A percentile compares a stretch with the other conserved stretches of the same genome.
Evolutionary conservation across 2,329 filamentous ascomycete genomes (phyloP).

Genomic region (Exophiala xenobiotica): DNA sequence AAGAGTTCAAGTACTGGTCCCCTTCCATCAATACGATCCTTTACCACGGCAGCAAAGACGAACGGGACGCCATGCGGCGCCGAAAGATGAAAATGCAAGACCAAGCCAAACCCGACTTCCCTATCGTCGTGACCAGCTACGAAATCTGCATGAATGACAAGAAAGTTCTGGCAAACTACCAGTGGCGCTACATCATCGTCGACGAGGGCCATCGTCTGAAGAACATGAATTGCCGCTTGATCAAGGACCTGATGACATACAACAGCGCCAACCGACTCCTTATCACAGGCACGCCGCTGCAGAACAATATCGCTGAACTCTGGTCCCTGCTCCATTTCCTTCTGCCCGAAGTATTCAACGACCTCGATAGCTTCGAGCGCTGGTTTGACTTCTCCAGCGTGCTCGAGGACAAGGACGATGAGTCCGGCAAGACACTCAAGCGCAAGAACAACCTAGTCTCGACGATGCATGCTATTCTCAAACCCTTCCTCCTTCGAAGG

Average conservation of each 20-base stretch:
- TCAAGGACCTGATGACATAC: slow-evolving; percentile 84
- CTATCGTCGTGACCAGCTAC: slow-evolving; percentile 90
- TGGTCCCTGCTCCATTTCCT: slow-evolving; percentile 96
- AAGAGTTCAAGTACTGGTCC: slow-evolving; percentile 89
- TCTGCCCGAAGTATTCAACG: slow-evolving; percentile 86
- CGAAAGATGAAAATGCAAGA: slow-evolving; percentile 67
- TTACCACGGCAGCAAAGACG: slow-evolving; percentile 80
- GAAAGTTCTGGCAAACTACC: slow-evolving; percentile 74
- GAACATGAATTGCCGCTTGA: slow-evolving; percentile 89
- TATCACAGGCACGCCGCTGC: slow-evolving; percentile 90
- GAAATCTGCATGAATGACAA: slow-evolving; percentile 94
- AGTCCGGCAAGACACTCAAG: slow-evolving; percentile 71
- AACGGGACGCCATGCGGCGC: slow-evolving; percentile 73
- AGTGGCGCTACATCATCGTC: slow-evolving; percentile 98
- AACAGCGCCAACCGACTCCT: slow-evolving; percentile 85
- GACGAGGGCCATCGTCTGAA: slow-evolving; percentile 97
- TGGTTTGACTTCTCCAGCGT: slow-evolving; percentile 98
- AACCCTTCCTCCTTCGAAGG: slow-evolving; percentile 82
- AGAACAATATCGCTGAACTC: slow-evolving; percentile 91
- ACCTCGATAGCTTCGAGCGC: slow-evolving; percentile 86
- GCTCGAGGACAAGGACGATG: slow-evolving; percentile 75
- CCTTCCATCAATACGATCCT: slow-evolving; percentile 83
- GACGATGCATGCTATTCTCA: slow-evolving; percentile 88
- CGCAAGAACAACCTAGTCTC: slow-evolving; percentile 75
- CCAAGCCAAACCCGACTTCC: slow-evolving; percentile 71